Evolutionary conservation across 2,329 filamentous ascomycete genomes (phyloP), one percentile per base, ranked within the genome.

Genomic region (Calonectria naviculata): DNA sequence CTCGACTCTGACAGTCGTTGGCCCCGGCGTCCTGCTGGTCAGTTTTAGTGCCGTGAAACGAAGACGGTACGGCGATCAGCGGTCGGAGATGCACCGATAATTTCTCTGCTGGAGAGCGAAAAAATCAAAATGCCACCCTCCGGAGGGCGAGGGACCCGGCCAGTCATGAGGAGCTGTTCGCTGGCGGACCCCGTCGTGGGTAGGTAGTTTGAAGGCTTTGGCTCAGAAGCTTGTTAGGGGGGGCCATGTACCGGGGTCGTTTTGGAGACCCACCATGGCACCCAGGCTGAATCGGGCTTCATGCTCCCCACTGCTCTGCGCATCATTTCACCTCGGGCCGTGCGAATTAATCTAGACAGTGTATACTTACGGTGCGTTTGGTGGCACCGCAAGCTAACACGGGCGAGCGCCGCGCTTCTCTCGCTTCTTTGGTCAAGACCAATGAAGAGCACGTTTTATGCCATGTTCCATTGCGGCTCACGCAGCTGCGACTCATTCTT

Each of bases 321-420:
- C 42, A 69, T 61, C 67, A 69, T 63, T 36, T 68, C 31, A 47
- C 52, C 8, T 34, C 5, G 31, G 24, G 34, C 67, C 60, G 60
- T 68, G 67, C 67, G 49, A 69, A 65, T 28, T 56, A 24, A 26
- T 12, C 31, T 38, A 29, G n/a, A n/a, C 4, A 24, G 31, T n/a
- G 29, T n/a, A 58, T 58, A 4, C 15, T 24, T 26, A 58, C 34
- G 7, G 52, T 58, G 52, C 34, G 10, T 7, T 17, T 28, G 36
- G 46, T 29, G n/a, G 13, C 21, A 41, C 34, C 34, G 36, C 8
- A 17, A 21, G 60, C 60, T 34, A 47, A 47, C 42, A 34, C 12
- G 28, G 28, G 28, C 52, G n/a, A 58, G 26, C 52, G 52, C 52
- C 52, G 52, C 52, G 52, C 52, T 58, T 58, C 52, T 58, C 52